A percentile compares a stretch with the other conserved stretches of the same genome.
phyloP scores from a whole-genome alignment of 176 grass and related monocot species.

The Chrysopogon serrulatus region DNA sequence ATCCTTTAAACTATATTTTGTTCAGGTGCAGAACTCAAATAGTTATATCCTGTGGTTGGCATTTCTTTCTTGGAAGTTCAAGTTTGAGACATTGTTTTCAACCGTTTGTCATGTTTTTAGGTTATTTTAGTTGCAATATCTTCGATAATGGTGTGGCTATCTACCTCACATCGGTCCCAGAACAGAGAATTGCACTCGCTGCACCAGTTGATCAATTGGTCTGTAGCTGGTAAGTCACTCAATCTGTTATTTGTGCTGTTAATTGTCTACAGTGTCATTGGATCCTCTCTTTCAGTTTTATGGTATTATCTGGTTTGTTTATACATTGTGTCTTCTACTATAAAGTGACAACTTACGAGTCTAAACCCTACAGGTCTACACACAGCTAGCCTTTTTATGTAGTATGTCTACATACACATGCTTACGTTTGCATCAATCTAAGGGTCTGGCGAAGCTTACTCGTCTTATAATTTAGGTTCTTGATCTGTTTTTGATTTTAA shows the following conservation, averaged over 20 bases:
- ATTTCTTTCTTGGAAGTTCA: conserved; percentile 21
- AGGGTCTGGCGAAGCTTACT: neutral
- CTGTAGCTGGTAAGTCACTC: conserved; percentile 51
- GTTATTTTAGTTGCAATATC: conserved; percentile 70
- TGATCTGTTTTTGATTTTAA: neutral
- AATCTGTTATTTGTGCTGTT: conserved; percentile 9
- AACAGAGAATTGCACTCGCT: conserved; percentile 70
- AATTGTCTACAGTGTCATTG: conserved; percentile 13
- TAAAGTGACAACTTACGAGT: neutral
- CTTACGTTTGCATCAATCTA: neutral
- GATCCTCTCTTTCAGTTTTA: neutral
- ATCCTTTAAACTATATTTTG: conserved; percentile 55
- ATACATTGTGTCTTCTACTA: neutral
- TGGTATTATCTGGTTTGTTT: neutral
- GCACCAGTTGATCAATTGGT: conserved; percentile 93
- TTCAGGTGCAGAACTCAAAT: conserved; percentile 55
- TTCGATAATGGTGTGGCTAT: conserved; percentile 87
- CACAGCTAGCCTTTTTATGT: neutral
- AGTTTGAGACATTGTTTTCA: conserved; percentile 11
- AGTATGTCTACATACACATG: neutral
- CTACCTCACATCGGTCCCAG: conserved; percentile 74
- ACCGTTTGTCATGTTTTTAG: conserved; percentile 38
- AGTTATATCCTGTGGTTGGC: neutral
- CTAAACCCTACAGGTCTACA: neutral
- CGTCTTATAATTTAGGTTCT: neutral